Conservation (phyloP, 345 rosid species). For the Gossypium sturtianum region DNA sequence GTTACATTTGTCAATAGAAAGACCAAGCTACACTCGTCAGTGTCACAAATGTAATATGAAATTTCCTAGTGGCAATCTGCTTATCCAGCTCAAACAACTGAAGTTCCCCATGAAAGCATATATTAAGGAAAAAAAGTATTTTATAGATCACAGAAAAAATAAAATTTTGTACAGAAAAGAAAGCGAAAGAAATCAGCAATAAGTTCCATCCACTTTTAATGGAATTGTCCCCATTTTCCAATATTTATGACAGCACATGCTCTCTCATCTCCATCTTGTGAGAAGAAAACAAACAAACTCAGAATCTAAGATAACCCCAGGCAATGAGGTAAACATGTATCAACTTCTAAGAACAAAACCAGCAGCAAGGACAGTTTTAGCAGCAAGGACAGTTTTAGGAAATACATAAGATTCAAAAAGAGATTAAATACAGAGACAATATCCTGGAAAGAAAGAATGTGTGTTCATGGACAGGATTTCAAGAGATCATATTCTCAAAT, state of each 20-base stretch:
- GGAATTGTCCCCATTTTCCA: neutral
- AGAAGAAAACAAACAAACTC: neutral
- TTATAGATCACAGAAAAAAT: neutral
- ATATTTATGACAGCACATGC: neutral
- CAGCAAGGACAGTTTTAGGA: neutral
- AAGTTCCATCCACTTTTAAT: neutral
- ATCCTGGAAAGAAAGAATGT: neutral
- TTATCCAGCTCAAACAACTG: slow-evolving; percentile 6
- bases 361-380: neutral
- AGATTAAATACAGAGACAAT: neutral
- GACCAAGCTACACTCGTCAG: neutral
- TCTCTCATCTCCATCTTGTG: neutral
- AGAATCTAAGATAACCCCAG: neutral
- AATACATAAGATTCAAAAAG: neutral
- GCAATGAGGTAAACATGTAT: neutral
- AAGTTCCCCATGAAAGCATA: too few species aligned
- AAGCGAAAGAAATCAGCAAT: neutral
- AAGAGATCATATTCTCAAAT: neutral
- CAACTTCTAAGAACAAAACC: neutral
- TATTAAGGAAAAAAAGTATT: neutral
- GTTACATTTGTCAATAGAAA: neutral
- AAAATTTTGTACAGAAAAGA: neutral
- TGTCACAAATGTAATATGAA: neutral
- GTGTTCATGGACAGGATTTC: neutral
- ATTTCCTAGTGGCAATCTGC: neutral